These are phyloP conservation scores for Litsea cubeba DNA, from an alignment of 164 flowering plant genomes.

Conservation along the genomic window DNA sequence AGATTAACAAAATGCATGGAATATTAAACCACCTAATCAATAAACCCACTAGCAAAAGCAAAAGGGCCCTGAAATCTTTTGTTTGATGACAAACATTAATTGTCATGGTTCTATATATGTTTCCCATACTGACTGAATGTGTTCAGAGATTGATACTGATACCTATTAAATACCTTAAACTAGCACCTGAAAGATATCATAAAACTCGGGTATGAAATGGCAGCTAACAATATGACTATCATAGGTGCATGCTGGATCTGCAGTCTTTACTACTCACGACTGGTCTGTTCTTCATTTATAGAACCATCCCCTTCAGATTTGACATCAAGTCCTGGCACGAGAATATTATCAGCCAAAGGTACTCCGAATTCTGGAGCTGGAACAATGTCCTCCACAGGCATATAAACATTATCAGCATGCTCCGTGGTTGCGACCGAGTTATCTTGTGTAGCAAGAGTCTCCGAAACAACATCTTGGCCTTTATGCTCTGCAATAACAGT, in stretches of 20 bases:
- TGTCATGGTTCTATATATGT: too few species aligned
- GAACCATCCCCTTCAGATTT: slow-evolving; percentile 2
- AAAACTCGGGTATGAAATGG: too few species aligned
- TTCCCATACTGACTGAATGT: too few species aligned
- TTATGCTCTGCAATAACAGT: background rate
- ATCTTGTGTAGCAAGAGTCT: background rate
- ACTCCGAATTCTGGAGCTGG: slow-evolving; percentile 8
- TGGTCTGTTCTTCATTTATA: slow-evolving; percentile 1
- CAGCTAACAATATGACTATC: background rate
- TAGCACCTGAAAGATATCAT: too few species aligned
- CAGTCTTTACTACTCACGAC: background rate
- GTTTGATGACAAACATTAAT: too few species aligned
- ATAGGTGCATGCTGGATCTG: background rate
- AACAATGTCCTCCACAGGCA: background rate
- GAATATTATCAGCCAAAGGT: slow-evolving; percentile 3
- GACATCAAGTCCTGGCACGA: slow-evolving; percentile 9
- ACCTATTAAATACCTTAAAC: too few species aligned
- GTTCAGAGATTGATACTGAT: too few species aligned
- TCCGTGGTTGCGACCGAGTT: background rate
- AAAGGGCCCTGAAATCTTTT: too few species aligned
- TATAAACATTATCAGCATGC: background rate
- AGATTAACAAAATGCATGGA: too few species aligned
- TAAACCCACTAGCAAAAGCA: too few species aligned
- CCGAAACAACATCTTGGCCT: slow-evolving; percentile 6
- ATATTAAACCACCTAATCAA: too few species aligned